Evolutionary conservation across 306 rosid species (phyloP).

Genomic region (Albizia julibrissin): DNA sequence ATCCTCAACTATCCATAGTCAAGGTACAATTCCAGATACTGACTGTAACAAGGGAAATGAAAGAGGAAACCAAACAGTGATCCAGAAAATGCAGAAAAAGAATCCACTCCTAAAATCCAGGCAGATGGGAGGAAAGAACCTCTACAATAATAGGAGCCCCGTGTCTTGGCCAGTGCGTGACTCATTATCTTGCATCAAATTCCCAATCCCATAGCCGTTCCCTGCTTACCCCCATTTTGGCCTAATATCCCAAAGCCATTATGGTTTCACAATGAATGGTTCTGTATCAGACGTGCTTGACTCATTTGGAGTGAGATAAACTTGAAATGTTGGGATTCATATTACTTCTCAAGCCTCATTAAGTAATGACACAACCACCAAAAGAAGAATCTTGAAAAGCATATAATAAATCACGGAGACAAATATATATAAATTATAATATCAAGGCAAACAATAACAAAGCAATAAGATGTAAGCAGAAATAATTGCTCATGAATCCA

Average conservation of each 20-base stretch:
- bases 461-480: not conserved
- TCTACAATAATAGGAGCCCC: not conserved
- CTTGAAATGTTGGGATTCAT: not conserved
- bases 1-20: not conserved
- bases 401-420: not conserved
- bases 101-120: not conserved
- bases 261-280: not conserved
- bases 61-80: not conserved
- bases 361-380: not conserved
- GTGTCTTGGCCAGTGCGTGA: not conserved
- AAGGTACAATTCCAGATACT: not conserved
- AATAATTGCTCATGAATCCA: not conserved
- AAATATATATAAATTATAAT: not conserved
- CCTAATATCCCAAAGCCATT: not conserved
- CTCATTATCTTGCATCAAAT: not conserved
- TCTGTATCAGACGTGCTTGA: not conserved
- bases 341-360: not conserved
- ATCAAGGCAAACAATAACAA: not conserved
- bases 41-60: not conserved
- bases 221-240: not conserved
- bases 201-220: not conserved
- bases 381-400: not conserved
- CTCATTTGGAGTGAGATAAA: not conserved
- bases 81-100: not conserved
- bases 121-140: not conserved